Conservation (phyloP, 345 rosid genomes). For the Populus euphratica region DNA sequence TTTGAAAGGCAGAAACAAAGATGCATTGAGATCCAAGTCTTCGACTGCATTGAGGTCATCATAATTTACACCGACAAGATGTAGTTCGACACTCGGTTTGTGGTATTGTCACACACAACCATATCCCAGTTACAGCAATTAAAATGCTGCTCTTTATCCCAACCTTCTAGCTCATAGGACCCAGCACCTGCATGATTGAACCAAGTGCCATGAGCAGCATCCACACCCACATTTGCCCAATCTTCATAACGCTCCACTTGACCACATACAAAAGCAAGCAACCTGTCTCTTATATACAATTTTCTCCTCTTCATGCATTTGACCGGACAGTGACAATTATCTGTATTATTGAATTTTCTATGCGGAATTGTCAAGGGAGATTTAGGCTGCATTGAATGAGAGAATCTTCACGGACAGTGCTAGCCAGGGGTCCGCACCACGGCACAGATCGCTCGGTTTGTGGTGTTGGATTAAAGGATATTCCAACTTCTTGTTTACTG, state of each 20-base stretch:
- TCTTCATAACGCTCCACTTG: not conserved
- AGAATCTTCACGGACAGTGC: too few species aligned
- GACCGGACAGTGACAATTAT: not conserved
- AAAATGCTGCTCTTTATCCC: not conserved
- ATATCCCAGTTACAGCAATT: not conserved
- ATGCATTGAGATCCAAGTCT: not conserved
- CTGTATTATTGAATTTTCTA: not conserved
- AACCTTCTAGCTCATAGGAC: accelerated
- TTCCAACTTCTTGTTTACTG: too few species aligned
- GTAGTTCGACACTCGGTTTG: not conserved
- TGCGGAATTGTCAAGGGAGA: too few species aligned
- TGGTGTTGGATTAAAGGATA: too few species aligned
- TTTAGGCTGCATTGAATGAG: too few species aligned
- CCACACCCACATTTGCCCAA: not conserved
- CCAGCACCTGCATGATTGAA: not conserved
- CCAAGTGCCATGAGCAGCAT: not conserved
- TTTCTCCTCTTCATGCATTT: not conserved
- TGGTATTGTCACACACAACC: not conserved
- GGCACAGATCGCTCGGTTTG: too few species aligned
- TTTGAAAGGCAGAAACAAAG: not conserved
- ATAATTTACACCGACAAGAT: accelerated
- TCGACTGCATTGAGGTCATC: too few species aligned
- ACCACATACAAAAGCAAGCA: not conserved
- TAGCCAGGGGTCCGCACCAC: too few species aligned
- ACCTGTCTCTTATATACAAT: not conserved